Evolutionary conservation across 2,329 filamentous ascomycete species (phyloP).

Genomic region (Chaetomiaceae sp.): DNA sequence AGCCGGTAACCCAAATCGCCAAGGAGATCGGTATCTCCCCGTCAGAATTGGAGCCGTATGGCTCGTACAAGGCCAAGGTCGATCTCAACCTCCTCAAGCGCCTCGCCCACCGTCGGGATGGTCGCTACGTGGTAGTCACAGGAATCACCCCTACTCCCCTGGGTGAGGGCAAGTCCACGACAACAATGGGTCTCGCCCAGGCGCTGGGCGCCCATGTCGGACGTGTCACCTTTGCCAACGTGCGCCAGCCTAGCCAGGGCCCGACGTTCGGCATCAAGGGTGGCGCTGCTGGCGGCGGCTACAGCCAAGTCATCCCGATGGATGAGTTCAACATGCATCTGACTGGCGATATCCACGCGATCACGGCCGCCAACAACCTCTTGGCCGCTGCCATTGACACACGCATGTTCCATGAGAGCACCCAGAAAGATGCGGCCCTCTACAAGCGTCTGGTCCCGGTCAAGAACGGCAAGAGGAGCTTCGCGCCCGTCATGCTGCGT

Average conservation of each 20-base stretch:
- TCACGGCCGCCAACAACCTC: slow-evolving; percentile 94
- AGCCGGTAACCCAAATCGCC: slow-evolving; percentile 80
- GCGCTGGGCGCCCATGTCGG: slow-evolving; percentile 85
- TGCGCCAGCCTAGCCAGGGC: slow-evolving; percentile 92
- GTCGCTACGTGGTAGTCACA: slow-evolving; percentile 86
- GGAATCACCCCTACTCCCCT: slow-evolving; percentile 96
- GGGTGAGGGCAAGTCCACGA: slow-evolving; percentile 97
- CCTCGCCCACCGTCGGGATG: slow-evolving; percentile 80
- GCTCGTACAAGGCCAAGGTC: slow-evolving; percentile 93
- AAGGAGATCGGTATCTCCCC: slow-evolving; percentile 79
- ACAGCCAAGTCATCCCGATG: slow-evolving; percentile 99
- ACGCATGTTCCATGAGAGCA: slow-evolving; percentile 95
- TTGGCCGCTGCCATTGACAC: slow-evolving; percentile 95
- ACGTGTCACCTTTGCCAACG: slow-evolving; percentile 89
- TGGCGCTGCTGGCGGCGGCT: slow-evolving; percentile 92
- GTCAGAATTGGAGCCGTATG: slow-evolving; percentile 92
- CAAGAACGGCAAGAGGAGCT: slow-evolving; percentile 85
- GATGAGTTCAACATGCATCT: slow-evolving; percentile 98
- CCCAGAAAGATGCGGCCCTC: slow-evolving; percentile 83
- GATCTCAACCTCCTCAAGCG: slow-evolving; percentile 77
- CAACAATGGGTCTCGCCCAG: slow-evolving; percentile 91
- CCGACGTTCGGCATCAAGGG: slow-evolving; percentile 99
- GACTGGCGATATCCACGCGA: slow-evolving; percentile 96
- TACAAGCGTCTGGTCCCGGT: slow-evolving; percentile 82
- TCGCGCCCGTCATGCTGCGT: slow-evolving; percentile 86